phyloP scores from a whole-genome alignment of 1,139 yeast genomes.

The Citeromyces siamensis region DNA sequence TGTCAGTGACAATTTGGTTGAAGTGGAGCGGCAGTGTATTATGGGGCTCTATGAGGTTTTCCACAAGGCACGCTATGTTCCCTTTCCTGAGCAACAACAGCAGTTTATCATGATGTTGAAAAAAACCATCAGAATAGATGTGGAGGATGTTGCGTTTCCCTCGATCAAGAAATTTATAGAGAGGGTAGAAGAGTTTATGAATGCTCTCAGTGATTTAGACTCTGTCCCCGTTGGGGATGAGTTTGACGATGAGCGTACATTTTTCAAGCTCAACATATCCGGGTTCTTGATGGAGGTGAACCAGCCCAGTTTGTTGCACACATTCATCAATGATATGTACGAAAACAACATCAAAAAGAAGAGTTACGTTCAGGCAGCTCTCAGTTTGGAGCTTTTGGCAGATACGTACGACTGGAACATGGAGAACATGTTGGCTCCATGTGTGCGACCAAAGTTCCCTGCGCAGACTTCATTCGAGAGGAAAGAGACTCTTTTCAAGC shows the following conservation, averaged over 20 bases:
- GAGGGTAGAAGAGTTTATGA: conserved; percentile 50
- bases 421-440: conserved; percentile 39
- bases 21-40: conserved; percentile 51
- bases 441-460: conserved; percentile 62
- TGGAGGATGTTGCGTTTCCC: conserved; percentile 54
- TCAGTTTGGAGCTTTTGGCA: conserved; percentile 68
- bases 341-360: conserved; percentile 47
- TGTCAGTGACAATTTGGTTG: conserved; percentile 44
- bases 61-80: conserved; percentile 42
- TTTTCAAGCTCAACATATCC: conserved; percentile 66
- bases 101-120: conserved; percentile 39
- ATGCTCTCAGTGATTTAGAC: conserved; percentile 53
- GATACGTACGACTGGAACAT: conserved; percentile 71
- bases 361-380: conserved; percentile 73
- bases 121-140: conserved; percentile 39
- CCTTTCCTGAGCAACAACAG: conserved; percentile 41
- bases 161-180: conserved; percentile 40
- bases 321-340: conserved; percentile 66
- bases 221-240: conserved; percentile 75
- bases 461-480: conserved; percentile 73
- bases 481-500: conserved; percentile 59
- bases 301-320: conserved; percentile 70
- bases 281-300: conserved; percentile 70
- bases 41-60: conserved; percentile 55
- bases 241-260: conserved; percentile 78